Evolutionary conservation across 2,329 filamentous ascomycete genomes (phyloP), one percentile per base, ranked within the genome.

Genomic region (Tolypocladium tundrense): DNA sequence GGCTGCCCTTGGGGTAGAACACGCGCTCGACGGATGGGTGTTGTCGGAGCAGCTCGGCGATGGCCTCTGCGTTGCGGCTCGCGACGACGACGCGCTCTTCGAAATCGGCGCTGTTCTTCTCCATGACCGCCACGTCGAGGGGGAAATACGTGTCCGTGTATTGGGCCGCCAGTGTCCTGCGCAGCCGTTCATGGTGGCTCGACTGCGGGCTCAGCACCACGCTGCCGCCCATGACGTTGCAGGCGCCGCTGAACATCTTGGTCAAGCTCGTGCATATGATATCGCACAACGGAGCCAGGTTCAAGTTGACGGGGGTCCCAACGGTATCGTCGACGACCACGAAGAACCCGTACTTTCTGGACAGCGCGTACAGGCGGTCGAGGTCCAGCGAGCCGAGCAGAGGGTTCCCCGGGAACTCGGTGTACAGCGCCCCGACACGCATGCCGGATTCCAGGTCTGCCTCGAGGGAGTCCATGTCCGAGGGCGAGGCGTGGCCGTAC

Each of bases 171-270:
- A 70, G 27, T 8, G 52, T 53, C 11, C n/a, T 9, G 55, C 55
- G 48, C 48, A 82, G 61, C 16, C 63, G 51, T 1, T 59, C 2
- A 62, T 76, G 74, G 58, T 69, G 60, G 2, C 58, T 60, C 0
- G 75, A 77, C 11, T 67, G 62, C 0, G 78, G 77, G 58, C 78
- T 78, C 37, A 82, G 64, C 21, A 75, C 69, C 11, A 72, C 61
- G 58, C 74, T 76, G 11, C 76, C 80, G 27, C 70, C 79, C 73
- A 83, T 78, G 51, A 80, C 76, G 60, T 85, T 77, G 33, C 78
- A 76, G 60, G 75, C 76, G 4, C 82, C 82, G 56, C 72, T 80
- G 62, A 85, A 84, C 21, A 75, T 74, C 64, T 84, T 84, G 5
- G 80, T 83, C 33, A 83, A 67, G 40, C 74, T 77, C 1, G 76